Evolutionary conservation across 2,329 filamentous ascomycete species (phyloP).

Genomic region (Fusarium cicatricum): DNA sequence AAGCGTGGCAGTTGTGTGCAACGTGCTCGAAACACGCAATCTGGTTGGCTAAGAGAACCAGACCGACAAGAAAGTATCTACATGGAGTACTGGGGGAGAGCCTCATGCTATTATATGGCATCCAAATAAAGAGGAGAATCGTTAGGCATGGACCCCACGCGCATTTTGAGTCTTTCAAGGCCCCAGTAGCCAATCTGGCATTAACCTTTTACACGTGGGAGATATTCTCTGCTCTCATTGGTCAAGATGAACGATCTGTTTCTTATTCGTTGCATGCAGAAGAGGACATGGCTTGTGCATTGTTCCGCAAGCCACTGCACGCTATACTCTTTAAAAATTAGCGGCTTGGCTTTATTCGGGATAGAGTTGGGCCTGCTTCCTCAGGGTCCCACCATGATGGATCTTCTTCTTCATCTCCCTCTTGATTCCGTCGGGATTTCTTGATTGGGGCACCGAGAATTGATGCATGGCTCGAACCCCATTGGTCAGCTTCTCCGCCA

Average conservation of each 20-base stretch:
- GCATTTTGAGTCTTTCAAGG: not conserved
- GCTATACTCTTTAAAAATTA: slow-evolving; percentile 15
- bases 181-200: slow-evolving; percentile 38
- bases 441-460: slow-evolving; percentile 22
- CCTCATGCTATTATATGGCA: not conserved
- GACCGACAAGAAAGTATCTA: not conserved
- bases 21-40: slow-evolving; percentile 17
- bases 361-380: slow-evolving; percentile 33
- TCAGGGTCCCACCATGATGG: not conserved
- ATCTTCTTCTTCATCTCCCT: not conserved
- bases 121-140: not conserved
- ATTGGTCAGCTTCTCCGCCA: slow-evolving; percentile 20
- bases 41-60: slow-evolving; percentile 11
- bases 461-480: slow-evolving; percentile 11
- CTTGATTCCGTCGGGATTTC: not conserved
- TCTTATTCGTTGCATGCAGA: not conserved
- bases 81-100: not conserved
- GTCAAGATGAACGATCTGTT: not conserved
- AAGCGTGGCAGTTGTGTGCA: not conserved
- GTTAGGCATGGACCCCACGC: not conserved
- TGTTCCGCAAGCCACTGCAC: slow-evolving; percentile 7
- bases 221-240: slow-evolving; percentile 9
- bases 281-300: slow-evolving; percentile 5
- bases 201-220: slow-evolving; percentile 32
- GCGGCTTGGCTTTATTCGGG: slow-evolving; percentile 32